Percentiles rank a stretch among this genome's conserved stretches.
These are phyloP conservation scores for Hymenoscyphus fraxineus DNA, from an alignment of 2,329 filamentous ascomycete species.

Conservation along the genomic window DNA sequence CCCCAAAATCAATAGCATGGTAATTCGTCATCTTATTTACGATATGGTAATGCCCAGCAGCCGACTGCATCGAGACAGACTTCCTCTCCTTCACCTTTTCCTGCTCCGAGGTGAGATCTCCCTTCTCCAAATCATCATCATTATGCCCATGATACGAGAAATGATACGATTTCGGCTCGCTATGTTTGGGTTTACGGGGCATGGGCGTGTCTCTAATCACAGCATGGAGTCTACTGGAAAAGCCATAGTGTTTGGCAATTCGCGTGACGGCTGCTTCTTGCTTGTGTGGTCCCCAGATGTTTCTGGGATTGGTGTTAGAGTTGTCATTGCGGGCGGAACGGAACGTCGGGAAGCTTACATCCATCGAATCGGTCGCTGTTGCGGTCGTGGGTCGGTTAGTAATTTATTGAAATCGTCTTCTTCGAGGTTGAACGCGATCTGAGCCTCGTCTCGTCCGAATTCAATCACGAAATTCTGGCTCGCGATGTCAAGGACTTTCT, in stretches of 20 bases:
- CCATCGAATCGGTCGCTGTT: conserved; percentile 59
- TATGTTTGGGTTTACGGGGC: background rate
- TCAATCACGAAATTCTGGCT: conserved; percentile 62
- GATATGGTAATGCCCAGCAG: conserved; percentile 43
- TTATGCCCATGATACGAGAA: conserved; percentile 24
- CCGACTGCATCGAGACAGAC: background rate
- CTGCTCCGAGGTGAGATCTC: conserved; percentile 10
- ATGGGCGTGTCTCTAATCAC: conserved; percentile 58
- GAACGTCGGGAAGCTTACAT: conserved; percentile 49
- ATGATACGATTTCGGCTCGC: conserved; percentile 6
- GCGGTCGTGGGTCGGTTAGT: conserved; percentile 30
- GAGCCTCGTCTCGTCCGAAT: conserved; percentile 54
- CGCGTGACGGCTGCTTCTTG: conserved; percentile 52
- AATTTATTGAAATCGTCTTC: conserved; percentile 41
- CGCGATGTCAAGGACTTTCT: conserved; percentile 38
- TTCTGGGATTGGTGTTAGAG: conserved; percentile 40
- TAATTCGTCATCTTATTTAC: conserved; percentile 73
- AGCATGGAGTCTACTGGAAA: conserved; percentile 62
- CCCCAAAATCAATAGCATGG: conserved; percentile 66
- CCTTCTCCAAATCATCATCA: conserved; percentile 21
- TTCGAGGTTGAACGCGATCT: conserved; percentile 52
- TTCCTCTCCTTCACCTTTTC: conserved; percentile 4
- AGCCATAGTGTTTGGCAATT: conserved; percentile 61
- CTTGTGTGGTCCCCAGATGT: conserved; percentile 64
- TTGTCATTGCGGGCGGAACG: background rate